Base-by-base conservation (phyloP, 768 basidiomycete species). In the Leucosporidium yakuticum region DNA sequence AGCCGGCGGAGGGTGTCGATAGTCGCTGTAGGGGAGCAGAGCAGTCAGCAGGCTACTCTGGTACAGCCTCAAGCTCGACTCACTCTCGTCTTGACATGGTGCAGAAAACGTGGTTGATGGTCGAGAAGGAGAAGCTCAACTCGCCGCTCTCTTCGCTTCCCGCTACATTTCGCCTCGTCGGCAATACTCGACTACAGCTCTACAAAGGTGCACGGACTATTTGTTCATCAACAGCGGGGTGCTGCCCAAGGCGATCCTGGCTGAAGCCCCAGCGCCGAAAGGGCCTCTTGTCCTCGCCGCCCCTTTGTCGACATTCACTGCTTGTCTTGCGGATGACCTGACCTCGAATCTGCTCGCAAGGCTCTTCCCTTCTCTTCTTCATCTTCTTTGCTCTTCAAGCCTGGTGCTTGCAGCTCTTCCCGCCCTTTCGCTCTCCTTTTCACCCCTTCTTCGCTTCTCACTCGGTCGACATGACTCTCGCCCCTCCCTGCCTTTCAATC, bases 401-500 rank as follows among this genome's bases (percentile, higher is more conserved):
- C 31, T 12, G 23, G n/a, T 25, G 48, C 23, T 17, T 25, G 4
- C 5, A n/a, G 11, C 6, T 25, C 27, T 7, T 11, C 17, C 9
- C n/a, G 23, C 0, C 27, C 58, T 25, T 49, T 29, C 50, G 8
- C 21, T 23, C 2, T 34, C 21, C 20, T 15, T 6, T 19, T 11
- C 17, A 19, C 6, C 39, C 62, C 11, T n/a, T 14, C 1, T n/a
- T 36, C 23, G 12, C 25, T 17, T 25, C 36, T 1, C 3, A n/a
- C 54, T 2, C 11, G n/a, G 57, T 56, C 47, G 0, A 54, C 11
- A 15, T 29, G 51, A 53, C 29, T 21, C 62, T 50, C 8, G 31
- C 63, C 15, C 70, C 70, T n/a, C 67, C 70, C 17, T 39, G 50
- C 32, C 70, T 67, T 9, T 57, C 56, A 15, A 48, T 71, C 50